Conservation (phyloP, 306 rosid species). For the Prunus campanulata region DNA sequence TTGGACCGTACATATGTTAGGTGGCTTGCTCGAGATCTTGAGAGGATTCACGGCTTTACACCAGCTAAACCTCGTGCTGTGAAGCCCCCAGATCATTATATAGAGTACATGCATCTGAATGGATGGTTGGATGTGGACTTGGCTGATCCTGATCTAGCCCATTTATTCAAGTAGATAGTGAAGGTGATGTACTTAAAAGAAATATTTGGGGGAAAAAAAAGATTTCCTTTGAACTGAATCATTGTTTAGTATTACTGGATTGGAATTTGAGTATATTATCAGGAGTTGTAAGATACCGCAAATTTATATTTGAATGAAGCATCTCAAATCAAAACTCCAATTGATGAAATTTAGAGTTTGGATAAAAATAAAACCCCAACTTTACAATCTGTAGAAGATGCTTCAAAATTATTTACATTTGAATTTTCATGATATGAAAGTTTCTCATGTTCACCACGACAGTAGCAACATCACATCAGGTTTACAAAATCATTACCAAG, state of each 20-base stretch:
- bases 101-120: slow-evolving; percentile 65
- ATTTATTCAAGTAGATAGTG: slow-evolving; percentile 48
- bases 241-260: background rate
- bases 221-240: background rate
- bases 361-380: too few relatives aligned
- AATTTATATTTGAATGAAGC: background rate
- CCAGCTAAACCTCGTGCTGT: slow-evolving; percentile 47
- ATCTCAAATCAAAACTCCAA: background rate
- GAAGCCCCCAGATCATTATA: slow-evolving; percentile 66
- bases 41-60: slow-evolving; percentile 53
- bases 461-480: too few relatives aligned
- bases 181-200: background rate
- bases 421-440: too few relatives aligned
- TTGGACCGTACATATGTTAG: slow-evolving; percentile 53
- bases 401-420: too few relatives aligned
- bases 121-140: slow-evolving; percentile 70
- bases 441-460: too few relatives aligned
- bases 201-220: background rate
- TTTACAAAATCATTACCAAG: too few relatives aligned
- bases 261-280: background rate
- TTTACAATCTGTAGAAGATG: too few relatives aligned
- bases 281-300: background rate
- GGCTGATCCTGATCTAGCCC: slow-evolving; percentile 67
- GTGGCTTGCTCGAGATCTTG: slow-evolving; percentile 62
- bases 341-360: too few relatives aligned